These are phyloP conservation scores for Eucalyptus tenuipes DNA, from an alignment of 345 rosid species.

Conservation along the genomic window DNA sequence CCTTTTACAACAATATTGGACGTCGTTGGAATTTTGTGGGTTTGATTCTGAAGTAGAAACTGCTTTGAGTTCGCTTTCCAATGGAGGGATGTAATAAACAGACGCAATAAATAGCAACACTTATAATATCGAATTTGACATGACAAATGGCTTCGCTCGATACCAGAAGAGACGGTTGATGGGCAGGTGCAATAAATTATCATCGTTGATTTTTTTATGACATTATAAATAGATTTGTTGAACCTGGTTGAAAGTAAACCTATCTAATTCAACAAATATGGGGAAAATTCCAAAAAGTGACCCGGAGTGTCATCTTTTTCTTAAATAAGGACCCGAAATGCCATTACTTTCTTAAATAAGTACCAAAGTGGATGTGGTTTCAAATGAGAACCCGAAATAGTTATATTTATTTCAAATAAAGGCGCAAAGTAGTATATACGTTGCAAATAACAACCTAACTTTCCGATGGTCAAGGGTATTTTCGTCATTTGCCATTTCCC, in stretches of 20 bases:
- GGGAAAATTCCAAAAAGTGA: too few relatives aligned
- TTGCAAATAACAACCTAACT: too few relatives aligned
- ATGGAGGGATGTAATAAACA: background rate
- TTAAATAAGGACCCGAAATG: too few relatives aligned
- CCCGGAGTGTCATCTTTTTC: too few relatives aligned
- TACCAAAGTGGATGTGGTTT: too few relatives aligned
- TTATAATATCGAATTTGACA: background rate
- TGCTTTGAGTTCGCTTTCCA: background rate
- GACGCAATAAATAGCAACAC: background rate
- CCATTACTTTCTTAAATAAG: too few relatives aligned
- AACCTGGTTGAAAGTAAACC: background rate
- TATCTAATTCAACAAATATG: background rate
- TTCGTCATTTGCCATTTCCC: too few relatives aligned
- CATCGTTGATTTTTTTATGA: background rate
- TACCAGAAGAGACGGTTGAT: background rate
- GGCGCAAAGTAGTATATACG: too few relatives aligned
- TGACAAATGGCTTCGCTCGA: background rate
- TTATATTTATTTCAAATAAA: too few relatives aligned
- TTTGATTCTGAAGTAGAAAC: background rate
- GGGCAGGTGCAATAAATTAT: background rate
- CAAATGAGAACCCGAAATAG: too few relatives aligned
- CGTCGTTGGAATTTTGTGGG: background rate
- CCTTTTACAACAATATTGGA: background rate
- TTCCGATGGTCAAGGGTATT: too few relatives aligned
- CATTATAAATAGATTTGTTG: background rate